Conservation (phyloP, 805 yeast species). For the Barnettozyma sucrosica region DNA sequence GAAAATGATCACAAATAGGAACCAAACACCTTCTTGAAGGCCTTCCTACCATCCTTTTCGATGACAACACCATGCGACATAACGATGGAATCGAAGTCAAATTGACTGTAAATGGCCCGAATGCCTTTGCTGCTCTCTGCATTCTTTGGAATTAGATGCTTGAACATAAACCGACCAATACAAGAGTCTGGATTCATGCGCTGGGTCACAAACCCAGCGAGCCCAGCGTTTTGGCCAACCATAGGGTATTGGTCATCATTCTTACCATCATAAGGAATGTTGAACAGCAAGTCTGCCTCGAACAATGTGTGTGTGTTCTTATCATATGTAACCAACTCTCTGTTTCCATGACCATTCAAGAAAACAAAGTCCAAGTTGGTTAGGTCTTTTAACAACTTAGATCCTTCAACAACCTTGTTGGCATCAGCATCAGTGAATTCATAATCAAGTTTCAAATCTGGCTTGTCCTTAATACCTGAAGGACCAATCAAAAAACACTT, state of each 20-base stretch:
- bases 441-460: conserved; percentile 36
- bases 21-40: conserved; percentile 20
- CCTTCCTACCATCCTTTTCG: conserved; percentile 32
- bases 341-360: conserved; percentile 49
- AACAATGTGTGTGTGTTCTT: conserved; percentile 41
- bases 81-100: conserved; percentile 46
- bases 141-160: conserved; percentile 19
- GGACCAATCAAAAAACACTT: conserved; percentile 48
- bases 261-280: conserved; percentile 43
- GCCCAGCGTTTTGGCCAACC: conserved; percentile 40
- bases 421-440: conserved; percentile 30
- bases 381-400: conserved; percentile 36
- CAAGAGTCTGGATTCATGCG: conserved; percentile 37
- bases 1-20: conserved; percentile 10
- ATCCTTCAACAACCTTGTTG: conserved; percentile 30
- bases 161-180: conserved; percentile 32
- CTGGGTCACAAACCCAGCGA: conserved; percentile 34
- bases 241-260: conserved; percentile 45
- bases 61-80: conserved; percentile 58
- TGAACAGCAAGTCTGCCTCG: conserved; percentile 59
- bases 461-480: conserved; percentile 32
- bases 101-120: conserved; percentile 21
- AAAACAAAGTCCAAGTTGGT: conserved; percentile 49
- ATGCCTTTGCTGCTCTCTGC: conserved; percentile 15
- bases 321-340: conserved; percentile 51